Conservation (phyloP, 73 alveolate genomes). For the Paraurostyla sp. region DNA sequence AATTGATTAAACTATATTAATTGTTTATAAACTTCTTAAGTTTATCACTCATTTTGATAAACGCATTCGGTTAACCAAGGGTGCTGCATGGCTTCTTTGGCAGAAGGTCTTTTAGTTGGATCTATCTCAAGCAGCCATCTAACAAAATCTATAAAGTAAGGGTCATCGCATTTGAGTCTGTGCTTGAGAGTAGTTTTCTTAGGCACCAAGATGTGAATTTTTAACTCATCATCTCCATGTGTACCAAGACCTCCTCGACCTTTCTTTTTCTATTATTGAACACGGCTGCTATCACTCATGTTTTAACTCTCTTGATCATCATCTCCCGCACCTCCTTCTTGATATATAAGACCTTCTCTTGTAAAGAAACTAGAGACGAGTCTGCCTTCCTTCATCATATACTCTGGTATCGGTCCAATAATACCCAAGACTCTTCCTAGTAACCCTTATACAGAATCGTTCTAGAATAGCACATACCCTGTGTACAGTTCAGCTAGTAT, state of each 20-base stretch:
- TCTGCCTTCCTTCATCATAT: conserved; percentile 98
- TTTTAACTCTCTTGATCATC: conserved; percentile 68
- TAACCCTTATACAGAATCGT: conserved; percentile 97
- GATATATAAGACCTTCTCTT: conserved; percentile 95
- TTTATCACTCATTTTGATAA: conserved; percentile 28
- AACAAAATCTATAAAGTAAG: conserved; percentile 87
- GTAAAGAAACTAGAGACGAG: conserved; percentile 97
- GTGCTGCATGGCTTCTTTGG: conserved; percentile 95
- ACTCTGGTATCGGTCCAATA: conserved; percentile 98
- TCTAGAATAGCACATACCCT: conserved; percentile 97
- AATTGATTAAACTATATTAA: conserved; percentile 46
- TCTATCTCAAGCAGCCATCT: conserved; percentile 92
- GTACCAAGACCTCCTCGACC: conserved; percentile 70
- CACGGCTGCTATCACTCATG: conserved; percentile 48
- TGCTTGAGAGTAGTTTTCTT: conserved; percentile 89
- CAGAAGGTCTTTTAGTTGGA: conserved; percentile 90
- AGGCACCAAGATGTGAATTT: conserved; percentile 91
- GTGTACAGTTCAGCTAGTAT: conserved; percentile 98
- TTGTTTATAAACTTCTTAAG: not conserved
- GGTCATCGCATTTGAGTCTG: conserved; percentile 89
- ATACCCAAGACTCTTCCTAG: conserved; percentile 98
- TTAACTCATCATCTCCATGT: conserved; percentile 63
- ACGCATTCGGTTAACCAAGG: conserved; percentile 89
- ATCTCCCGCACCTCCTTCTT: conserved; percentile 91
- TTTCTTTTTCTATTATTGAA: conserved; percentile 74